Conservation (phyloP, 2,329 filamentous ascomycete species). For the Aspergillus sp. region DNA sequence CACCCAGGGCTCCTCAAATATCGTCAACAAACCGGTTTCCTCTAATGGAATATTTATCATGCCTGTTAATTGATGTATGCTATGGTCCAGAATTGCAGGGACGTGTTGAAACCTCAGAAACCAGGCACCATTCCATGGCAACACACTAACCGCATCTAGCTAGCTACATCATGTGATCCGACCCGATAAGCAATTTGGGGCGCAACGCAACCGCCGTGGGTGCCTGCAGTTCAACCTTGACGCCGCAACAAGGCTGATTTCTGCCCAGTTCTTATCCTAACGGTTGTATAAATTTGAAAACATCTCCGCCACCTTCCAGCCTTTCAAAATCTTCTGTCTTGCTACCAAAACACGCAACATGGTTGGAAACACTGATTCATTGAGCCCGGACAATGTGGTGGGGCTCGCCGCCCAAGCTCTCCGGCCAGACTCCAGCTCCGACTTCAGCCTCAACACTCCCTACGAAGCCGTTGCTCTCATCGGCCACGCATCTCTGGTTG, state of each 20-base stretch:
- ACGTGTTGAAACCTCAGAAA: neutral
- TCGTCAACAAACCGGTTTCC: too few relatives aligned
- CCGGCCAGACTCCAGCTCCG: slow-evolving; percentile 24
- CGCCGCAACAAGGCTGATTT: neutral
- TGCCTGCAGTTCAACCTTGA: neutral
- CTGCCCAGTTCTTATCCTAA: neutral
- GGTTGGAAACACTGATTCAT: slow-evolving; percentile 24
- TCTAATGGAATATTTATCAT: too few relatives aligned
- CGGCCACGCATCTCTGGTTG: slow-evolving; percentile 77
- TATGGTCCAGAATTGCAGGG: too few relatives aligned
- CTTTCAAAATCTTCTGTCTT: neutral
- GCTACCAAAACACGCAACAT: slow-evolving; percentile 1
- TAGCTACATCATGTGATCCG: neutral
- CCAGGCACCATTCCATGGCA: neutral
- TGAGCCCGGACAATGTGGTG: slow-evolving; percentile 31
- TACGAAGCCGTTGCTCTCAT: slow-evolving; percentile 84
- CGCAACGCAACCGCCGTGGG: neutral
- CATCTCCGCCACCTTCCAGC: too few relatives aligned
- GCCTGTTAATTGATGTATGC: too few relatives aligned
- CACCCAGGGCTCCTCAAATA: too few relatives aligned
- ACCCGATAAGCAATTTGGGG: neutral
- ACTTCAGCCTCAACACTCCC: slow-evolving; percentile 43
- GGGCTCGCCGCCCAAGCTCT: slow-evolving; percentile 34
- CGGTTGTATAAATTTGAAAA: neutral
- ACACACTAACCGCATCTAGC: neutral